These are phyloP conservation scores for Cryptococcus depauperatus DNA, from an alignment of 1,284 basidiomycete species.

Conservation along the genomic window DNA sequence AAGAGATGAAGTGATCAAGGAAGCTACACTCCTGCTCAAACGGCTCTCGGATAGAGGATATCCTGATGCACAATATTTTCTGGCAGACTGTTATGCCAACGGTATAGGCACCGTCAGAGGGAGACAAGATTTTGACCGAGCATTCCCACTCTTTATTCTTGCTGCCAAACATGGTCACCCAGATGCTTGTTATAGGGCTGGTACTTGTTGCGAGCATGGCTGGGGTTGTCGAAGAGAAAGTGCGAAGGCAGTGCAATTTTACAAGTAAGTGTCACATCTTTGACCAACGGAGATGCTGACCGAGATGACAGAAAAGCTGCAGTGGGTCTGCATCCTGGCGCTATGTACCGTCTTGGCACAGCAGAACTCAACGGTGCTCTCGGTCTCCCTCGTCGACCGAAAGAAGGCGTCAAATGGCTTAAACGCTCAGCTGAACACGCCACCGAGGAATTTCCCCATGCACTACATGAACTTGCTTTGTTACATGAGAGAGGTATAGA, in stretches of 20 bases:
- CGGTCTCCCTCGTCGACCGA: slow-evolving; percentile 73
- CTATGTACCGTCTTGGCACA: slow-evolving; percentile 93
- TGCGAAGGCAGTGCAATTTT: slow-evolving; percentile 87
- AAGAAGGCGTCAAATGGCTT: slow-evolving; percentile 97
- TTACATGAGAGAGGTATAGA: slow-evolving; percentile 92
- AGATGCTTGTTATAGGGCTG: slow-evolving; percentile 90
- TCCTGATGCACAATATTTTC: slow-evolving; percentile 88
- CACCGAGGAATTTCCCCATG: slow-evolving; percentile 90
- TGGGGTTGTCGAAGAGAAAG: slow-evolving; percentile 94
- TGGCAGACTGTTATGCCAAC: slow-evolving; percentile 96
- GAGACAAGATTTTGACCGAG: slow-evolving; percentile 92
- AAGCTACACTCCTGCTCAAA: slow-evolving; percentile 78
- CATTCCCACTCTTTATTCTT: slow-evolving; percentile 90
- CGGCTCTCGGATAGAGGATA: slow-evolving; percentile 89
- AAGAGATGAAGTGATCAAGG: slow-evolving; percentile 74
- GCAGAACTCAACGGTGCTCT: slow-evolving; percentile 95
- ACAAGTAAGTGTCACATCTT: slow-evolving; percentile 47
- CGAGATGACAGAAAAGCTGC: slow-evolving; percentile 67
- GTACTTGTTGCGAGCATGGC: slow-evolving; percentile 96
- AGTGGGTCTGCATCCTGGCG: slow-evolving; percentile 81
- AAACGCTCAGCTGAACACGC: slow-evolving; percentile 93
- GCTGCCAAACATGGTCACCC: slow-evolving; percentile 98
- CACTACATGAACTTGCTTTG: slow-evolving; percentile 87
- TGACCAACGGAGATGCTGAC: background rate
- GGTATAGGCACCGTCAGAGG: slow-evolving; percentile 83